Evolutionary conservation across 352 stramenopile species (phyloP).

Genomic region (Aphanomyces stellatus): DNA sequence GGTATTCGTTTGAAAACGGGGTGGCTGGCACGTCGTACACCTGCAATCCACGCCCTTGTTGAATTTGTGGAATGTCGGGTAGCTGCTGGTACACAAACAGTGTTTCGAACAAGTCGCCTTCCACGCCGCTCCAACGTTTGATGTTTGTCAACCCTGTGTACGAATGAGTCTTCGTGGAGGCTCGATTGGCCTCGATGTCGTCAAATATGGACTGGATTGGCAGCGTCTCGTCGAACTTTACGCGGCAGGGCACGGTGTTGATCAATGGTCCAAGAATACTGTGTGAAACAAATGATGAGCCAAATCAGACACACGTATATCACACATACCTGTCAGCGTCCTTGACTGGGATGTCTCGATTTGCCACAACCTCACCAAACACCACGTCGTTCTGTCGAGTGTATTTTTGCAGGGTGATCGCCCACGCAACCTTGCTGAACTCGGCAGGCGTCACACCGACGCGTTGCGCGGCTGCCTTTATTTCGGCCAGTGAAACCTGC

Average conservation of each 20-base stretch:
- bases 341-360: not conserved
- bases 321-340: not conserved
- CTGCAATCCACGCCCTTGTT: not conserved
- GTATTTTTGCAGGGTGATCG: not conserved
- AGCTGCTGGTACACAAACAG: not conserved
- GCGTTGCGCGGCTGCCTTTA: not conserved
- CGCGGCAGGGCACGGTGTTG: not conserved
- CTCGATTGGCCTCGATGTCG: not conserved
- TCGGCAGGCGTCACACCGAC: not conserved
- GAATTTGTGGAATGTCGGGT: too few relatives aligned
- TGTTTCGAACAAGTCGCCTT: not conserved
- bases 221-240: not conserved
- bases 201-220: not conserved
- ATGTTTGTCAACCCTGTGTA: not conserved
- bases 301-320: too few relatives aligned
- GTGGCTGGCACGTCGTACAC: not conserved
- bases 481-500: not conserved
- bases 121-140: not conserved
- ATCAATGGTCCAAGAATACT: not conserved
- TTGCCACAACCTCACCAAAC: not conserved
- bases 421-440: not conserved
- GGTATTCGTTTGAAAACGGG: not conserved
- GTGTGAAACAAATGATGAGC: too few relatives aligned
- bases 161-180: not conserved
- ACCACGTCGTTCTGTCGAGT: not conserved